These are phyloP conservation scores for Macrocystidia cucumis DNA, from an alignment of 1,284 basidiomycete genomes.

Conservation along the genomic window DNA sequence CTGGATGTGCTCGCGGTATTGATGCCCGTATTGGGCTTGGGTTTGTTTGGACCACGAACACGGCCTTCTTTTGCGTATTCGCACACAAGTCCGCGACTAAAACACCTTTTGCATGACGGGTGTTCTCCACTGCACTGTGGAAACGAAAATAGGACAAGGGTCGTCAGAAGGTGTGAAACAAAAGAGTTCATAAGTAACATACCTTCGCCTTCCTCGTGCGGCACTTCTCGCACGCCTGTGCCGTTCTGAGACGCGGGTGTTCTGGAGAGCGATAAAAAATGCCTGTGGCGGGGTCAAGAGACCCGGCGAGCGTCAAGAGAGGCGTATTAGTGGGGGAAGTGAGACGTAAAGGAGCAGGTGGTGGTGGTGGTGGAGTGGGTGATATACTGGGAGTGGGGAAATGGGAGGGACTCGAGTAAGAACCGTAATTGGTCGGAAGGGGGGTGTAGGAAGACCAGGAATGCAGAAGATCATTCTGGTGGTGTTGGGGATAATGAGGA, in stretches of 20 bases:
- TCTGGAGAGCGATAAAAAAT: conserved; percentile 54
- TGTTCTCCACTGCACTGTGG: conserved; percentile 51
- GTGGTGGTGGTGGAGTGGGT: conserved; percentile 8
- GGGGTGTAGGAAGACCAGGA: no score
- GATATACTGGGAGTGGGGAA: neutral
- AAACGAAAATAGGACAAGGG: conserved; percentile 1
- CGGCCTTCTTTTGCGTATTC: conserved; percentile 56
- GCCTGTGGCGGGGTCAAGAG: conserved; percentile 48
- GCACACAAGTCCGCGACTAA: conserved; percentile 39
- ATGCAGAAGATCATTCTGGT: no score
- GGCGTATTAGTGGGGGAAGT: conserved; percentile 5
- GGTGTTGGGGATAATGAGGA: no score
- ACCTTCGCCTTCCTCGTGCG: conserved; percentile 59
- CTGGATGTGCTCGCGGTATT: no score
- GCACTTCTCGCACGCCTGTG: conserved; percentile 59
- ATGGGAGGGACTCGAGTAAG: conserved; percentile 16
- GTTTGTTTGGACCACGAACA: conserved; percentile 55
- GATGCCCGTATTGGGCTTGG: conserved; percentile 20
- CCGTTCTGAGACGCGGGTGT: conserved; percentile 50
- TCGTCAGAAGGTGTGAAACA: conserved; percentile 4
- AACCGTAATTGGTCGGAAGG: no score
- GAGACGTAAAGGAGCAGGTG: conserved; percentile 1
- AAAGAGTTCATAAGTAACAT: conserved; percentile 11
- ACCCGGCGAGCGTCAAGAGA: conserved; percentile 42
- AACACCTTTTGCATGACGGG: conserved; percentile 48